Evolutionary conservation across 352 stramenopile genomes (phyloP).

Genomic region (Elongisporangium anandrum): DNA sequence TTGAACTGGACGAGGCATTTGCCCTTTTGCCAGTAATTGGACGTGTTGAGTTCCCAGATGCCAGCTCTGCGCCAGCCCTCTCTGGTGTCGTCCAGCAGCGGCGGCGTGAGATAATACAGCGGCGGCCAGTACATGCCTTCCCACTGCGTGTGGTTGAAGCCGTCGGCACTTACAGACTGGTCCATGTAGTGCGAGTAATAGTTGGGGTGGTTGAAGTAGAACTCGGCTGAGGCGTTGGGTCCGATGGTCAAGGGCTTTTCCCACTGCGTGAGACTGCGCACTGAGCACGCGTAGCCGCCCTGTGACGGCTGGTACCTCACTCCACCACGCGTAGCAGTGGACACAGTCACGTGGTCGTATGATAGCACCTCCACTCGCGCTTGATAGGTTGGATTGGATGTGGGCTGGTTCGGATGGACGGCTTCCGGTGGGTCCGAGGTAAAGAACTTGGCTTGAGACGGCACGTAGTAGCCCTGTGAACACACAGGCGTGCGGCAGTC

Average conservation of each 20-base stretch:
- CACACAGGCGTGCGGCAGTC: constrained; percentile 95
- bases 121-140: constrained; percentile 89
- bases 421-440: constrained; percentile 50
- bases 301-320: constrained; percentile 70
- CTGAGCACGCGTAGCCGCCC: constrained; percentile 94
- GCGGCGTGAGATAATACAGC: constrained; percentile 83
- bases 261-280: constrained; percentile 92
- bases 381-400: constrained; percentile 62
- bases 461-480: constrained; percentile 90
- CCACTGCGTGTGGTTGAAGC: constrained; percentile 86
- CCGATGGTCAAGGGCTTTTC: constrained; percentile 80
- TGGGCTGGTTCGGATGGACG: constrained; percentile 38
- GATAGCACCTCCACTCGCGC: constrained; percentile 47
- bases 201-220: constrained; percentile 92
- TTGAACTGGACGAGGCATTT: constrained; percentile 93
- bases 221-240: constrained; percentile 47
- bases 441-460: constrained; percentile 73
- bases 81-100: constrained; percentile 88
- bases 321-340: constrained; percentile 27
- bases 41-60: constrained; percentile 57
- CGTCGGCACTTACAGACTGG: constrained; percentile 67
- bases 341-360: constrained; percentile 41
- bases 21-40: constrained; percentile 88
- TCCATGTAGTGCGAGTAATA: constrained; percentile 97
- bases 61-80: constrained; percentile 89